Conservation (phyloP, 83 land plant genomes). For the Picea engelmannii region DNA sequence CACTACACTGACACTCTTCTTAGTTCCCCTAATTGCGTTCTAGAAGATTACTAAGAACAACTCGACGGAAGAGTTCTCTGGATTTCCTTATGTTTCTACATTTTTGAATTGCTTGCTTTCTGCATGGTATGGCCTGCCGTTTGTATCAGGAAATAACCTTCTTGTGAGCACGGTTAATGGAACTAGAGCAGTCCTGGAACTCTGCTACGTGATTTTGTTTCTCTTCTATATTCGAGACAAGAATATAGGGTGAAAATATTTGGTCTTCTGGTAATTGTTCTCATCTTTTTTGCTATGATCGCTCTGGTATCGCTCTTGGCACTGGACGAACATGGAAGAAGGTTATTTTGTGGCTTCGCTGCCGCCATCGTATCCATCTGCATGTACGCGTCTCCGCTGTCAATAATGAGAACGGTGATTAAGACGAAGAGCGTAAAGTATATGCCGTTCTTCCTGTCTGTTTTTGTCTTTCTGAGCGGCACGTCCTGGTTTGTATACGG, state of each 20-base stretch:
- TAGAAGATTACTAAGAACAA: too few species aligned
- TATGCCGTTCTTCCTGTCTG: constrained; percentile 71
- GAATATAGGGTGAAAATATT: constrained; percentile 11
- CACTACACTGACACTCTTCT: too few species aligned
- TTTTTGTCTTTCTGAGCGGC: constrained; percentile 63
- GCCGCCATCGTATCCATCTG: too few species aligned
- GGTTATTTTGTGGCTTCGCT: too few species aligned
- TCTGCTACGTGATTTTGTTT: background rate
- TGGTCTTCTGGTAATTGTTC: constrained; percentile 23
- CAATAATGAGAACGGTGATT: constrained; percentile 25
- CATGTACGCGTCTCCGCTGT: too few species aligned
- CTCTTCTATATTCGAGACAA: background rate
- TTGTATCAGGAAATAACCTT: too few species aligned
- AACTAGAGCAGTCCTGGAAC: background rate
- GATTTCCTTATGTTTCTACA: too few species aligned
- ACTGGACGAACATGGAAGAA: background rate
- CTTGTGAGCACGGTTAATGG: background rate
- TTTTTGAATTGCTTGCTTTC: too few species aligned
- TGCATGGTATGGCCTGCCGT: too few species aligned
- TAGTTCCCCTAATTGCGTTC: too few species aligned
- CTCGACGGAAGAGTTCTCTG: too few species aligned
- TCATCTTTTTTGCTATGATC: constrained; percentile 27
- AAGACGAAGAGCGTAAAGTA: constrained; percentile 66
- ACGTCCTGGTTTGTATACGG: constrained; percentile 68
- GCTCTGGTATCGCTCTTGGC: constrained; percentile 42